Conservation (phyloP, 352 stramenopile species). For the Plasmopara muralis region DNA sequence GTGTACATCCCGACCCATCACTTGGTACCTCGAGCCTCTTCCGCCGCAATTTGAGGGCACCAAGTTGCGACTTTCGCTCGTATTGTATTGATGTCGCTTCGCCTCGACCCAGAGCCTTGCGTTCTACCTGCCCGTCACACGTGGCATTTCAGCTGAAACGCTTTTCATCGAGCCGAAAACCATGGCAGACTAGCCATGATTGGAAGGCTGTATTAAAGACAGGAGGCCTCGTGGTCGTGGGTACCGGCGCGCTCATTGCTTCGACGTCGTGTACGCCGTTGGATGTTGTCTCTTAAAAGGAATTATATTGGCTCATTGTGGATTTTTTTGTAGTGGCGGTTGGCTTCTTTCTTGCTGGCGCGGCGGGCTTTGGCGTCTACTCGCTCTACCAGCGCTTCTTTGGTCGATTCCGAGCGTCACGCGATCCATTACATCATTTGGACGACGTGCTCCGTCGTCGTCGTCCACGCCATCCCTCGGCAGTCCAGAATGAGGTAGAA, state of each 20-base stretch:
- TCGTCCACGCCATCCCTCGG: slow-evolving; percentile 10
- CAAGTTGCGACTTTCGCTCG: not conserved
- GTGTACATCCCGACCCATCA: slow-evolving; percentile 2
- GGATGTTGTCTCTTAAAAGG: not conserved
- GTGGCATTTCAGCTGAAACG: slow-evolving; percentile 8
- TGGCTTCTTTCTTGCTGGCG: slow-evolving; percentile 56
- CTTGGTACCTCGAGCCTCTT: not conserved
- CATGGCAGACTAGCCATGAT: slow-evolving; percentile 35
- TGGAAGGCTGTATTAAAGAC: slow-evolving; percentile 56
- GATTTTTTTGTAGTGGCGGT: slow-evolving; percentile 45
- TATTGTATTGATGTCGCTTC: not conserved
- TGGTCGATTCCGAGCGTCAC: slow-evolving; percentile 23
- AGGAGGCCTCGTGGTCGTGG: slow-evolving; percentile 50
- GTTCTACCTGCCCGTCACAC: not conserved
- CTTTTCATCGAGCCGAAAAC: slow-evolving; percentile 31
- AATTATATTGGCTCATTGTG: slow-evolving; percentile 3
- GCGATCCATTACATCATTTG: slow-evolving; percentile 41
- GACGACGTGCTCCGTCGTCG: slow-evolving; percentile 40
- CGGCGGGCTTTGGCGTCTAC: slow-evolving; percentile 67
- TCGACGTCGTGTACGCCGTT: slow-evolving; percentile 51
- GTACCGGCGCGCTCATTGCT: slow-evolving; percentile 46
- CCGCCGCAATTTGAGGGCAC: slow-evolving; percentile 5
- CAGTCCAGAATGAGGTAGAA: slow-evolving; percentile 36
- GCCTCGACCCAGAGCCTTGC: no score
- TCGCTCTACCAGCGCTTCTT: slow-evolving; percentile 61